Conservation (phyloP, 2,329 filamentous ascomycete genomes). For the Neofusicoccum sp. region DNA sequence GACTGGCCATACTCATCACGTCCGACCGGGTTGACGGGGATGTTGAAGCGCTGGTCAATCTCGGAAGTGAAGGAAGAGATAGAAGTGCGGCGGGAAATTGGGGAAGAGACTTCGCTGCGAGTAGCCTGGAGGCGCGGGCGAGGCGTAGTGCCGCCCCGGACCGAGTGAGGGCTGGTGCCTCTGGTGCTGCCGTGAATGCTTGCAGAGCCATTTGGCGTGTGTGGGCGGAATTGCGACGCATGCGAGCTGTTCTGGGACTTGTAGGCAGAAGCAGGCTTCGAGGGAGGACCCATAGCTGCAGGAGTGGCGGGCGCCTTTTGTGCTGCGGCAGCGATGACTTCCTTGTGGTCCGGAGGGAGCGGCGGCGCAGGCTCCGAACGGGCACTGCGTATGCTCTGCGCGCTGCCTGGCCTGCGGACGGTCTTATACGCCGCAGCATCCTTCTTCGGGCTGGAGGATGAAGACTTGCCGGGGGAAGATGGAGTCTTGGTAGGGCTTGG, state of each 20-base stretch:
- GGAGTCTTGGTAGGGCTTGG: conserved; percentile 36
- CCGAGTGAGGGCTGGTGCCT: conserved; percentile 45
- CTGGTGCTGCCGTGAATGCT: conserved; percentile 43
- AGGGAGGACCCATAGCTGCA: conserved; percentile 78
- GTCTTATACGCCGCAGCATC: conserved; percentile 28
- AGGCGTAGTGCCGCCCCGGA: conserved; percentile 59
- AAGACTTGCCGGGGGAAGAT: conserved; percentile 29
- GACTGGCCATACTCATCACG: conserved; percentile 35
- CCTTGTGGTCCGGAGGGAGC: conserved; percentile 78
- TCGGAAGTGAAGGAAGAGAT: conserved; percentile 96
- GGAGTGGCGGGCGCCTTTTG: conserved; percentile 44
- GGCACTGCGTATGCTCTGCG: conserved; percentile 64
- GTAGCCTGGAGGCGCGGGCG: conserved; percentile 48
- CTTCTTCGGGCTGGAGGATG: conserved; percentile 3
- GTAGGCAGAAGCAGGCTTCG: conserved; percentile 76
- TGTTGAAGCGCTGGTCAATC: conserved; percentile 87
- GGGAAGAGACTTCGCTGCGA: conserved; percentile 53
- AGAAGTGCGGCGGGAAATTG: conserved; percentile 72
- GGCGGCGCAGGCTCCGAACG: conserved; percentile 63
- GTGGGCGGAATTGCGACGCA: conserved; percentile 34
- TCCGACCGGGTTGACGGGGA: conserved; percentile 46
- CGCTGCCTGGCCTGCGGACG: conserved; percentile 68
- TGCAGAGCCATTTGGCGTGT: conserved; percentile 36
- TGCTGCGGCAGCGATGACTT: conserved; percentile 76
- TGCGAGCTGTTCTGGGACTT: conserved; percentile 39